phyloP scores from a whole-genome alignment of 257 asterid genomes.

The Prunella vulgaris region DNA sequence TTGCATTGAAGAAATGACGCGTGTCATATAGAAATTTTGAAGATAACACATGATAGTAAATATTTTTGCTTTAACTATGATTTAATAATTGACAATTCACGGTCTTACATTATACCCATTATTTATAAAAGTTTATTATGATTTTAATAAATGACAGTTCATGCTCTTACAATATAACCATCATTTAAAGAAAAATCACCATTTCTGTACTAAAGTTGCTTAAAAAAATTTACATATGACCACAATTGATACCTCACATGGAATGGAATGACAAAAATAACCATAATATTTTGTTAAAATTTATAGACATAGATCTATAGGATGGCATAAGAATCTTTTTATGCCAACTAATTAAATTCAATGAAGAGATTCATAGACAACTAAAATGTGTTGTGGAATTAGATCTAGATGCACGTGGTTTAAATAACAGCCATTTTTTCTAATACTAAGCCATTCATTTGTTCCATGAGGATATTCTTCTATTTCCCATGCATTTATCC shows the following conservation, averaged over 20 bases:
- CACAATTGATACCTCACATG: background rate
- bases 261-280: background rate
- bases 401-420: constrained; percentile 36
- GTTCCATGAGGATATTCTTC: constrained; percentile 18
- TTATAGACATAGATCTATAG: background rate
- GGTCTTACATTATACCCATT: too few relatives aligned
- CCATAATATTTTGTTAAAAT: background rate
- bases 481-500: background rate
- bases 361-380: background rate
- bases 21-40: background rate
- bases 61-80: background rate
- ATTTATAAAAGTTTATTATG: too few relatives aligned
- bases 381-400: constrained; percentile 8
- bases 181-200: too few relatives aligned
- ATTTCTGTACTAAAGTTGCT: too few relatives aligned
- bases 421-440: background rate
- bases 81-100: too few relatives aligned
- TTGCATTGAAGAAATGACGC: too few relatives aligned
- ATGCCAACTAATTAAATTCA: constrained; percentile 19
- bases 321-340: constrained; percentile 18
- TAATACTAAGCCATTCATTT: background rate
- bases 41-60: background rate
- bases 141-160: too few relatives aligned
- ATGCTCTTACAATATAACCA: too few relatives aligned
- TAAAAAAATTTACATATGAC: background rate